Conservation (phyloP, 2,329 filamentous ascomycete species). For the Endothia cerciana region DNA sequence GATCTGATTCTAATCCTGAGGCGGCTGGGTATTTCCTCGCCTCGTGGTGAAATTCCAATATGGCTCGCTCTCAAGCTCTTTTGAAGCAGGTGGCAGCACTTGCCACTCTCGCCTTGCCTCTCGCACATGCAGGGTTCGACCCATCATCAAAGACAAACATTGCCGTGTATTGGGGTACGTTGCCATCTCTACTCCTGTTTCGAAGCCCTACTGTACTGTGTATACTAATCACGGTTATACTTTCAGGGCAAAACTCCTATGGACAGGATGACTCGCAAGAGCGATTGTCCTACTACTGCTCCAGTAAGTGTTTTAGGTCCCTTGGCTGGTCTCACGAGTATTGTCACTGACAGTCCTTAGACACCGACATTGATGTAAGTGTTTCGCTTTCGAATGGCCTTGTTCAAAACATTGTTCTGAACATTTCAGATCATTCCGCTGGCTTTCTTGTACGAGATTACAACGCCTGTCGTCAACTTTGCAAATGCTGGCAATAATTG, state of each 20-base stretch:
- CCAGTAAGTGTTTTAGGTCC: conserved; percentile 47
- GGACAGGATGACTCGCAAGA: conserved; percentile 54
- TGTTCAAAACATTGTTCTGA: conserved; percentile 22
- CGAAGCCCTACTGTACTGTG: not conserved
- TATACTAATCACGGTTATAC: not conserved
- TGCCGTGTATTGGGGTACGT: conserved; percentile 68
- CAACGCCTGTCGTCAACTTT: conserved; percentile 62
- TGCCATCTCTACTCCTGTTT: not conserved
- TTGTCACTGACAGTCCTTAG: conserved; percentile 33
- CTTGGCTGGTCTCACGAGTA: not conserved
- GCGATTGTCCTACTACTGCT: conserved; percentile 61
- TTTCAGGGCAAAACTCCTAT: conserved; percentile 62
- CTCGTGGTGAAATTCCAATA: not conserved
- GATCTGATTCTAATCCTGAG: not conserved
- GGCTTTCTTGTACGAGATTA: conserved; percentile 64
- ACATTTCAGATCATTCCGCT: conserved; percentile 60
- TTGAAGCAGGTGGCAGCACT: conserved; percentile 2
- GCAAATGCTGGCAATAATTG: conserved; percentile 67
- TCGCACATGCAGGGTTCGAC: conserved; percentile 48
- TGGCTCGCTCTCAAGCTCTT: conserved; percentile 8
- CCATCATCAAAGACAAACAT: conserved; percentile 55
- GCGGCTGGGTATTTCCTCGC: not conserved
- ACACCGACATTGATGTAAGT: conserved; percentile 51
- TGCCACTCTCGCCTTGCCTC: conserved; percentile 32
- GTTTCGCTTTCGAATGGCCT: conserved; percentile 12